Evolutionary conservation across 2,329 filamentous ascomycete species (phyloP).

Genomic region (Aureobasidium subglaciale): DNA sequence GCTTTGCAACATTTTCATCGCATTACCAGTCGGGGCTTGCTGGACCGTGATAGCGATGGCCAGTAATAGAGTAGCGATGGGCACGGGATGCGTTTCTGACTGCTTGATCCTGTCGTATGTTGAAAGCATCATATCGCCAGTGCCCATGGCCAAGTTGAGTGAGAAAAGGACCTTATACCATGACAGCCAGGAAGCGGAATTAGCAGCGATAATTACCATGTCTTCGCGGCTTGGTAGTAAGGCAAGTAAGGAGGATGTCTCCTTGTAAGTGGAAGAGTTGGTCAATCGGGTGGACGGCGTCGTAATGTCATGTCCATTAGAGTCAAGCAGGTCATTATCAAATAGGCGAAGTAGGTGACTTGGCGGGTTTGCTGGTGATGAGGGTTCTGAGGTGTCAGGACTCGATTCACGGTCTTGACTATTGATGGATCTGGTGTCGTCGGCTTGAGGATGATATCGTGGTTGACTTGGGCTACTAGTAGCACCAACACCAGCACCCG

Average conservation of each 20-base stretch:
- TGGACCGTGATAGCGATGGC: conserved; percentile 26
- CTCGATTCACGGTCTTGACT: background rate
- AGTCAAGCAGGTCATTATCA: conserved; percentile 26
- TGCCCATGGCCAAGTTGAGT: conserved; percentile 18
- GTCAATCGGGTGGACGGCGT: background rate
- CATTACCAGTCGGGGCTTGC: conserved; percentile 20
- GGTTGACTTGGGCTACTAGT: background rate
- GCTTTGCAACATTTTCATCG: conserved; percentile 3
- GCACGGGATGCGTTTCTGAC: conserved; percentile 22
- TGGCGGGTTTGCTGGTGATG: conserved; percentile 21
- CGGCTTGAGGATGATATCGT: background rate
- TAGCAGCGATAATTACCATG: conserved; percentile 20
- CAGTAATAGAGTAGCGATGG: conserved; percentile 24
- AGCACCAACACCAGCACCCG: background rate
- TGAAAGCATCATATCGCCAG: conserved; percentile 21
- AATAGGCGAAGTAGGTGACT: conserved; percentile 27
- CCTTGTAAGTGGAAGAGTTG: background rate
- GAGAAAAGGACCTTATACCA: conserved; percentile 24
- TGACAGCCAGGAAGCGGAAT: conserved; percentile 24
- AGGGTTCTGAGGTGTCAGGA: conserved; percentile 14
- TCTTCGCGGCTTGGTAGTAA: conserved; percentile 25
- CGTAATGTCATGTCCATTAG: conserved; percentile 13
- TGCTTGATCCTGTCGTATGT: conserved; percentile 23
- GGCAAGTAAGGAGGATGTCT: conserved; percentile 12
- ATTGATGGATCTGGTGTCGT: background rate